These are phyloP conservation scores for Symbiodinium natans DNA, from an alignment of 73 alveolate genomes.

Conservation along the genomic window DNA sequence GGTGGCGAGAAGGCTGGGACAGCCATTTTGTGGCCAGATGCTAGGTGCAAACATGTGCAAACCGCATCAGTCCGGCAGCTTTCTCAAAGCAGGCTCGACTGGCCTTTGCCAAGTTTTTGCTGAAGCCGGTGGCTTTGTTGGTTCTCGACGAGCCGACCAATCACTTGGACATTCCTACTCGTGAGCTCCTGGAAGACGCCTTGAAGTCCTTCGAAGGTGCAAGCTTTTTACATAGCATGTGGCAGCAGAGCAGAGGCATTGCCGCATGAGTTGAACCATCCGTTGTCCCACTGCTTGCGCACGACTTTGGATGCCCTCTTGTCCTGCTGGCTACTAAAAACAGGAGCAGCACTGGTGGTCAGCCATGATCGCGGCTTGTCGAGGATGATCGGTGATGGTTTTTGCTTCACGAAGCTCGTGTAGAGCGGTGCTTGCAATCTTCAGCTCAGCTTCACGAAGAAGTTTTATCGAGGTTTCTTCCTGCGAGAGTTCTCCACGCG, in stretches of 20 bases:
- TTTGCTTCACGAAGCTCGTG: background rate
- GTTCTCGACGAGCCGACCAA: slow-evolving; percentile 93
- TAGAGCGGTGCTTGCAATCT: background rate
- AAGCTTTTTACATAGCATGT: background rate
- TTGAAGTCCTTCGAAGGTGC: slow-evolving; percentile 77
- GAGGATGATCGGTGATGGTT: too few species aligned
- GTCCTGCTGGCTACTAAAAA: too few species aligned
- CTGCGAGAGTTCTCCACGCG: slow-evolving; percentile 92
- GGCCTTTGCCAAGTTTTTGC: slow-evolving; percentile 78
- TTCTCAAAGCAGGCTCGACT: slow-evolving; percentile 21
- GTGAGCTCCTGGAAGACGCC: slow-evolving; percentile 90
- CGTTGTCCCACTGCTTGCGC: background rate
- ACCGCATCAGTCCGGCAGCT: background rate
- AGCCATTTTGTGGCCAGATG: too few species aligned
- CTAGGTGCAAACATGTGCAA: background rate
- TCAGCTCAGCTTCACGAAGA: background rate
- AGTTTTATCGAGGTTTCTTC: slow-evolving; percentile 19
- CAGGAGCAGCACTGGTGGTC: slow-evolving; percentile 90
- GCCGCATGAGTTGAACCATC: too few species aligned
- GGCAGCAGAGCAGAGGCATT: too few species aligned
- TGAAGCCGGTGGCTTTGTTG: slow-evolving; percentile 69
- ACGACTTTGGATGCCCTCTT: background rate
- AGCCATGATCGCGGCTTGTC: slow-evolving; percentile 76
- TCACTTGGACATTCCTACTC: slow-evolving; percentile 87
- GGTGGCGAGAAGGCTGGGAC: slow-evolving; percentile 81